These are phyloP conservation scores for Meripilus lineatus DNA, from an alignment of 1,284 basidiomycete species.

Conservation along the genomic window DNA sequence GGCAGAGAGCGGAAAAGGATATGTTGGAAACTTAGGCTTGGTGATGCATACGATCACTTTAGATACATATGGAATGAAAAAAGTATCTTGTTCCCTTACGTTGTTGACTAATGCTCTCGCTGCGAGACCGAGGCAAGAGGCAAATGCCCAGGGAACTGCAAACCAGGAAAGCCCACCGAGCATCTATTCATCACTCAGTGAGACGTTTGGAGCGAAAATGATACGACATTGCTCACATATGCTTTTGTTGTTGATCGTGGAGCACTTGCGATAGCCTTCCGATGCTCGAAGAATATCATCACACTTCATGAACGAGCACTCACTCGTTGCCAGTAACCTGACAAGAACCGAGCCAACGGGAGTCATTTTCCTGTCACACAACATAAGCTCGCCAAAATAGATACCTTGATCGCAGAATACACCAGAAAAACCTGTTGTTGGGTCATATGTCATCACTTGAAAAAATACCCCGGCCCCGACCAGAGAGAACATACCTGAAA, in stretches of 20 bases:
- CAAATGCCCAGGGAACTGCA: constrained; percentile 55
- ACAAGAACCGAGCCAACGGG: constrained; percentile 1
- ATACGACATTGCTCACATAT: constrained; percentile 30
- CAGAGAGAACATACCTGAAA: constrained; percentile 24
- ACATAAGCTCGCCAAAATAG: neutral
- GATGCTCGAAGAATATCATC: neutral
- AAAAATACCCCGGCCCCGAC: neutral
- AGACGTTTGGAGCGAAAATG: neutral
- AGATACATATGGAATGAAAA: neutral
- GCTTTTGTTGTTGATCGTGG: constrained; percentile 46
- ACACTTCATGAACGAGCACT: constrained; percentile 7
- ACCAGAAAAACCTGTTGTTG: constrained; percentile 39
- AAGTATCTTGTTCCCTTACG: constrained; percentile 20
- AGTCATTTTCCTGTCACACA: too few species aligned
- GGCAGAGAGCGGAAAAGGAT: constrained; percentile 43
- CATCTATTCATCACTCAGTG: constrained; percentile 31
- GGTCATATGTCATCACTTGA: neutral
- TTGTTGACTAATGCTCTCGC: constrained; percentile 46
- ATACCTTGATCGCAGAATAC: constrained; percentile 47
- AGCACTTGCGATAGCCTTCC: constrained; percentile 43
- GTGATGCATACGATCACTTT: neutral
- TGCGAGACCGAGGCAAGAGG: constrained; percentile 50
- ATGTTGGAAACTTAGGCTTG: constrained; percentile 49
- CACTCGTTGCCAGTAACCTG: constrained; percentile 49
- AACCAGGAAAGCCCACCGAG: constrained; percentile 62